phyloP scores from a whole-genome alignment of 768 basidiomycete genomes.

The Pleurotus sapidus region DNA sequence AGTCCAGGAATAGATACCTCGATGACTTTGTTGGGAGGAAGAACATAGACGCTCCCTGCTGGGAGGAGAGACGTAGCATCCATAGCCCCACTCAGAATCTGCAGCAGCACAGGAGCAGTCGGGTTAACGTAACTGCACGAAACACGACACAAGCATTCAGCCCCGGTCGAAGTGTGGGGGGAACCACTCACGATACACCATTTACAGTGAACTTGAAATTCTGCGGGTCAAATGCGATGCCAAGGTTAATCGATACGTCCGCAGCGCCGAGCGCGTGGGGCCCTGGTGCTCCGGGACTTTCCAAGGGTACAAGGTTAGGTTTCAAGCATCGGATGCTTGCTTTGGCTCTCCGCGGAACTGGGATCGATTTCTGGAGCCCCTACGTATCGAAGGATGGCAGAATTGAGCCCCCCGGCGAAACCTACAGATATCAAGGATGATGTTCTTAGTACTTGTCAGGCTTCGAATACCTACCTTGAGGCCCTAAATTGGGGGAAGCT shows the following conservation, averaged over 20 bases:
- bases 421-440: neutral
- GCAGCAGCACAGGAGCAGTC: slow-evolving; percentile 41
- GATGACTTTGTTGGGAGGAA: slow-evolving; percentile 42
- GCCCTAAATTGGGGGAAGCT: slow-evolving; percentile 11
- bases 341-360: slow-evolving; percentile 13
- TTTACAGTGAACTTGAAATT: slow-evolving; percentile 30
- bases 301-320: slow-evolving; percentile 17
- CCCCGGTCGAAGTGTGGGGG: too few species aligned
- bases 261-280: slow-evolving; percentile 29
- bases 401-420: slow-evolving; percentile 33
- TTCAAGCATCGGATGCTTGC: slow-evolving; percentile 23
- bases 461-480: neutral
- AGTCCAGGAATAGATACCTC: slow-evolving; percentile 46
- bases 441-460: too few species aligned
- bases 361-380: slow-evolving; percentile 30
- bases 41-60: slow-evolving; percentile 36
- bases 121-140: slow-evolving; percentile 23
- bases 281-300: slow-evolving; percentile 25
- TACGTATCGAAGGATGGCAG: slow-evolving; percentile 37
- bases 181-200: slow-evolving; percentile 19
- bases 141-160: neutral
- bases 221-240: slow-evolving; percentile 19
- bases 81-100: slow-evolving; percentile 37
- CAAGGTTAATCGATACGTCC: slow-evolving; percentile 29
- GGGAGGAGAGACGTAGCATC: slow-evolving; percentile 33